Evolutionary conservation across 208 protist species (phyloP).

Genomic region (Strigomonas culicis): DNA sequence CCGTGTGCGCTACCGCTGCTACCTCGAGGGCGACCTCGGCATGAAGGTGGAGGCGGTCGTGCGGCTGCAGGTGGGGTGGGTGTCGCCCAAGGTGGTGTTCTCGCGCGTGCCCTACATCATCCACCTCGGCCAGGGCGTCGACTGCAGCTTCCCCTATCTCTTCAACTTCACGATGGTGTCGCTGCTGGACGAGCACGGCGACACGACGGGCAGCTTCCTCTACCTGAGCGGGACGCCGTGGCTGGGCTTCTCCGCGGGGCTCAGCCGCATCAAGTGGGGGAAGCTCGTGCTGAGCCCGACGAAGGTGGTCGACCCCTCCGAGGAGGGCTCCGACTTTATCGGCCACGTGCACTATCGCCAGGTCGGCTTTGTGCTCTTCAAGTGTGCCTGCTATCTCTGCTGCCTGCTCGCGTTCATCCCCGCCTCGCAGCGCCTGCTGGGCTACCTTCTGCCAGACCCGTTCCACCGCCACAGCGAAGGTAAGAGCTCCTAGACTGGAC

Average conservation of each 20-base stretch:
- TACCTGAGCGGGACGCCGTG: constrained; percentile 86
- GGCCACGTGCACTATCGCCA: constrained; percentile 75
- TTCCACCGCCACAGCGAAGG: constrained; percentile 74
- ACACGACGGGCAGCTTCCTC: constrained; percentile 73
- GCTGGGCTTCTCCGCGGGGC: constrained; percentile 64
- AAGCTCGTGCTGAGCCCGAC: constrained; percentile 73
- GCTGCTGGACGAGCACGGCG: constrained; percentile 75
- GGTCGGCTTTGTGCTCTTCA: constrained; percentile 73
- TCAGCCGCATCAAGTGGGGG: constrained; percentile 50
- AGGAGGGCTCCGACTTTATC: constrained; percentile 64
- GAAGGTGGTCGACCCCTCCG: constrained; percentile 58
- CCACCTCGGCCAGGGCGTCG: constrained; percentile 68
- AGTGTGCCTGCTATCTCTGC: constrained; percentile 45
- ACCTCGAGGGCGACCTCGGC: constrained; percentile 49
- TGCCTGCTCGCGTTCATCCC: constrained; percentile 74
- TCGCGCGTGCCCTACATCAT: constrained; percentile 72
- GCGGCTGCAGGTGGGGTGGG: constrained; percentile 79
- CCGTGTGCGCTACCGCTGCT: constrained; percentile 67
- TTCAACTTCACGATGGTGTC: constrained; percentile 83
- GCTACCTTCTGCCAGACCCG: constrained; percentile 62
- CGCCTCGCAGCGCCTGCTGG: constrained; percentile 50
- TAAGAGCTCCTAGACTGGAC: neutral
- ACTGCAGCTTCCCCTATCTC: constrained; percentile 77
- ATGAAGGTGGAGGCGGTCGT: constrained; percentile 77
- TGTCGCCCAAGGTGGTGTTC: constrained; percentile 78